Conservation (phyloP, 164 flowering plant genomes). For the Liriodendron chinense region DNA sequence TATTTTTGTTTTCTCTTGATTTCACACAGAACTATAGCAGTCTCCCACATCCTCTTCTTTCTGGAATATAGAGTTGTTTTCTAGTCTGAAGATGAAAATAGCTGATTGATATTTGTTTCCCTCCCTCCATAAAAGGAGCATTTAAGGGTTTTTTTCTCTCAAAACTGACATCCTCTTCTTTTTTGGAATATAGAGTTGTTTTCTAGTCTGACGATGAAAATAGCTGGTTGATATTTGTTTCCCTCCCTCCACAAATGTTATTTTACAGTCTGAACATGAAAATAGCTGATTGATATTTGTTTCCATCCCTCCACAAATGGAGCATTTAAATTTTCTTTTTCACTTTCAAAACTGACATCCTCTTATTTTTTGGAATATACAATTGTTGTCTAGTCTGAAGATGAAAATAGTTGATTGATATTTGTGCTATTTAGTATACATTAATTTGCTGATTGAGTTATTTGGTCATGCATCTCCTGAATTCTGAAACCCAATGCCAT, state of each 20-base stretch:
- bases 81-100: background rate
- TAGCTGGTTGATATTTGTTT: background rate
- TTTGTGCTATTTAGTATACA: background rate
- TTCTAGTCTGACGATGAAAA: background rate
- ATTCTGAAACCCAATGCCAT: background rate
- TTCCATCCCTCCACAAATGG: too few species aligned
- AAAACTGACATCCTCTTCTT: too few species aligned
- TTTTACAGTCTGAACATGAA: background rate
- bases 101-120: background rate
- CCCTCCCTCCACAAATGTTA: too few species aligned
- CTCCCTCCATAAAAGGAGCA: too few species aligned
- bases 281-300: background rate
- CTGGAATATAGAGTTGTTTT: background rate
- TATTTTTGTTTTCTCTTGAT: background rate
- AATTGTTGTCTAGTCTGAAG: background rate
- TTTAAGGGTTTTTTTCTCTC: too few species aligned
- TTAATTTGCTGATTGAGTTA: background rate
- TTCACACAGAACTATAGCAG: too few species aligned
- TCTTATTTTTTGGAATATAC: too few species aligned
- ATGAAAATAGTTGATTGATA: background rate
- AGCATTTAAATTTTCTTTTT: too few species aligned
- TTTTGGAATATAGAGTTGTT: too few species aligned
- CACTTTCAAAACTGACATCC: too few species aligned
- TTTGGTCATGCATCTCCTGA: too few species aligned
- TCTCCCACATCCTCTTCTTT: too few species aligned